Evolutionary conservation across 75 land plant species (phyloP).

Genomic region (Sequoiadendron giganteum): DNA sequence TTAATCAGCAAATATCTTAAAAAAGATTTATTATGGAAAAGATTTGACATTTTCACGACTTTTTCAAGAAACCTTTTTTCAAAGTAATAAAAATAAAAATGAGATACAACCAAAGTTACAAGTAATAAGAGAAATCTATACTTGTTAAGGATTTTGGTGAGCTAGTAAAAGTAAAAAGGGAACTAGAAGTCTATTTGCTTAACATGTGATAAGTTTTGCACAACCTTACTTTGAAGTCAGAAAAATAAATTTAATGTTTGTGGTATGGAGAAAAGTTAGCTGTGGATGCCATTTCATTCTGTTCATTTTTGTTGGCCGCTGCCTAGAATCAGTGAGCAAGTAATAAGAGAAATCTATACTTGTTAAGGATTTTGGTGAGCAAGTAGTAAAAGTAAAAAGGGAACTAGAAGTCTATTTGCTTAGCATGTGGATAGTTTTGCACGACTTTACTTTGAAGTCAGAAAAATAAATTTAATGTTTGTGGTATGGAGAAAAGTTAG

Average conservation of each 20-base stretch:
- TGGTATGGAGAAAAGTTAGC: neutral
- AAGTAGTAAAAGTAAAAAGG: neutral
- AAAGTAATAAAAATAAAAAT: no score
- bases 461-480: neutral
- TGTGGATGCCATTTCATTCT: constrained; percentile 1
- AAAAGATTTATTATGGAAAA: no score
- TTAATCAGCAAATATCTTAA: neutral
- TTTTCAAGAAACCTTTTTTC: no score
- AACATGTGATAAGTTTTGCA: neutral
- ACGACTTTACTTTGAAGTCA: neutral
- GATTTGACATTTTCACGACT: neutral
- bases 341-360: neutral
- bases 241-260: neutral
- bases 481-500: neutral
- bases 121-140: neutral
- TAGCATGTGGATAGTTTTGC: neutral
- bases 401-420: neutral
- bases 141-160: neutral
- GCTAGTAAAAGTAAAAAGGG: neutral
- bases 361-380: neutral
- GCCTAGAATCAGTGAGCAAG: neutral
- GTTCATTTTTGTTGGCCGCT: neutral
- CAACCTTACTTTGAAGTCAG: neutral
- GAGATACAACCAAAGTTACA: neutral
- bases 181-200: neutral